These are phyloP conservation scores for Pinus taeda DNA, from an alignment of 75 land plant genomes.

Conservation along the genomic window DNA sequence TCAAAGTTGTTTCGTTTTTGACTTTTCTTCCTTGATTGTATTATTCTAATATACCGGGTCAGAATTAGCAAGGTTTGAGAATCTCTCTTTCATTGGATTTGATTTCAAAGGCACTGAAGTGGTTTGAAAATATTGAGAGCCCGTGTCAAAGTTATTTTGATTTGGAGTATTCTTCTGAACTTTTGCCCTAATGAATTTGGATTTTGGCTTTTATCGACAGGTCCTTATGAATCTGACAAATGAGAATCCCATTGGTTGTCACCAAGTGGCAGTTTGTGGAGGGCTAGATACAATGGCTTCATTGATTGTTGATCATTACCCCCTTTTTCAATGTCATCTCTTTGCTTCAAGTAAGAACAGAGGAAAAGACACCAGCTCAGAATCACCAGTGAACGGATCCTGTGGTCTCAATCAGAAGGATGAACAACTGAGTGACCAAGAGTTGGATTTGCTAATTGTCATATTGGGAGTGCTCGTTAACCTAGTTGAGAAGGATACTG, in stretches of 20 bases:
- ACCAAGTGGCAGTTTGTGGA: conserved; percentile 80
- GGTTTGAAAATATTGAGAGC: not conserved
- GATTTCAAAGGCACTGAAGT: not conserved
- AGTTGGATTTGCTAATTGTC: conserved; percentile 91
- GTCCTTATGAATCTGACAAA: conserved; percentile 98
- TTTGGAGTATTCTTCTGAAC: not conserved
- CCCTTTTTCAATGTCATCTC: conserved; percentile 37
- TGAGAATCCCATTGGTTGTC: conserved; percentile 91
- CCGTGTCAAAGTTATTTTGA: not conserved
- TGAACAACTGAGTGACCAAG: conserved; percentile 58
- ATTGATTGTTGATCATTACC: conserved; percentile 75
- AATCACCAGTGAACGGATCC: conserved; percentile 8
- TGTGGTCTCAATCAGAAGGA: conserved; percentile 18
- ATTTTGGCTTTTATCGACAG: conserved; percentile 31
- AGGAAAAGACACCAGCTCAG: conserved; percentile 9
- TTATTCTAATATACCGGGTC: not conserved
- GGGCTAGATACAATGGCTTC: conserved; percentile 80
- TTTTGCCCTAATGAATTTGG: not conserved
- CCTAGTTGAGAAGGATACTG: conserved; percentile 89
- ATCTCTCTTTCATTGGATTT: not conserved
- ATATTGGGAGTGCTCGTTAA: conserved; percentile 94
- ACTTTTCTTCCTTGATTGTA: not conserved
- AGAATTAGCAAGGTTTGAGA: not conserved
- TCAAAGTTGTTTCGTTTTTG: not conserved
- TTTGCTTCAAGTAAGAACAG: not conserved